phyloP scores from a whole-genome alignment of 2,329 filamentous ascomycete species.

The Stagonosporopsis rhizophila region DNA sequence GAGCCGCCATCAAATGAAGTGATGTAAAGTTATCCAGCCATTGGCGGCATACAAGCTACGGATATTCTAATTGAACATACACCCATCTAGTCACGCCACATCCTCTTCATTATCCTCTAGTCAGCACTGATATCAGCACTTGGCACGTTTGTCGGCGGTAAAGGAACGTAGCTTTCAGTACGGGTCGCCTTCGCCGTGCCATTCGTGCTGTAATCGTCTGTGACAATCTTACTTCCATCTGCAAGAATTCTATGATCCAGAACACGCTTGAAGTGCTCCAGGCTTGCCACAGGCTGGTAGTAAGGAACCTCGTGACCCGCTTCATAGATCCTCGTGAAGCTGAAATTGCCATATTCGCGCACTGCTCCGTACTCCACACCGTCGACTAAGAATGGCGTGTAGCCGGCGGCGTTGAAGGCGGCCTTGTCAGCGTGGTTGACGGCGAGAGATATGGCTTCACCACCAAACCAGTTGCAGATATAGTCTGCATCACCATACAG shows the following conservation, averaged over 20 bases:
- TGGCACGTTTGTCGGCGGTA: constrained; percentile 37
- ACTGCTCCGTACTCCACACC: constrained; percentile 52
- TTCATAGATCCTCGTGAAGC: constrained; percentile 50
- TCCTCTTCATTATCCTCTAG: constrained; percentile 11
- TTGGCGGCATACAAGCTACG: background rate
- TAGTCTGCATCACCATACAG: constrained; percentile 67
- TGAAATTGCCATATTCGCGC: constrained; percentile 50
- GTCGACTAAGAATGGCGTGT: constrained; percentile 66
- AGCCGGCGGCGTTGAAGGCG: constrained; percentile 70
- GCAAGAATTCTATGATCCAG: constrained; percentile 36
- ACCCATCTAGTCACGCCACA: background rate
- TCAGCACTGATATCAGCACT: constrained; percentile 13
- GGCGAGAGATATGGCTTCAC: constrained; percentile 70
- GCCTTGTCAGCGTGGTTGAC: constrained; percentile 59
- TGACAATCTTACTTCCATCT: constrained; percentile 40
- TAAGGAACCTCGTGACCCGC: constrained; percentile 56
- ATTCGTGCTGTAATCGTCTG: constrained; percentile 40
- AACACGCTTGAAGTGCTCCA: constrained; percentile 42
- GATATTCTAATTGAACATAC: too few species aligned
- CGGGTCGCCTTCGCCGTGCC: constrained; percentile 42
- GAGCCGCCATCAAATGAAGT: background rate
- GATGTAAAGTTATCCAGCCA: background rate
- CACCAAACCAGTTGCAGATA: constrained; percentile 72
- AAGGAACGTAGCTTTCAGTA: constrained; percentile 39
- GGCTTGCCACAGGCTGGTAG: constrained; percentile 42